Evolutionary conservation across 305 asterid genomes (phyloP), one percentile per base, ranked within the genome.

Genomic region (Caryopteris hybrid): DNA sequence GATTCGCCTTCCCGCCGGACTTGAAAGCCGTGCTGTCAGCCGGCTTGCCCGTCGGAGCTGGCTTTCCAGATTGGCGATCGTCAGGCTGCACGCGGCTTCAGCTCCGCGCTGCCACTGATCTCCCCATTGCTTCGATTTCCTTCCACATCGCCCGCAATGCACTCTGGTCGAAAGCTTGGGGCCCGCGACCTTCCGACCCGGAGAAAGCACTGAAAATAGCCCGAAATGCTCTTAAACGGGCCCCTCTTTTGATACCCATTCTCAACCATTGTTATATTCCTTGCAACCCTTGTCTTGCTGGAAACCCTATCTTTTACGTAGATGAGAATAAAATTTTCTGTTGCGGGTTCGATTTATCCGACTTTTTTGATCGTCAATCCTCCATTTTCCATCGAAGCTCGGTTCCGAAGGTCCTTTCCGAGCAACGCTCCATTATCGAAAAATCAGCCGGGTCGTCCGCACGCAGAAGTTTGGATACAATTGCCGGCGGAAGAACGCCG

Each of bases 11-110:
- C 68, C 98, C 98, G 55, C 98, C 98, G 34, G 98, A 91, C 57
- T 75, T 91, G 6, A 87, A 77, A 77, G 98, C 98, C 3, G 85
- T 91, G 23, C 83, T 91, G 34, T 80, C 85, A 0, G 84, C 94
- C 41, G 98, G 96, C 0, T 74, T 89, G 75, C 96, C 98, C 0
- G 29, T 87, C 13, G 96, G 95, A 0, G 84, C 92, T 0, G 94
- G 98, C 0, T 89, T 89, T 38, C 98, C 98, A 2, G 92, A 91
- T 71, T 91, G 98, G 98, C 85, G 96, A 10, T 72, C 95, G 1
- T 42, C 92, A 1, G 94, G 97, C 4, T 48, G 92, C 45, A 72
- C 87, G 5, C 83, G 96, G 31, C 85, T 77, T 22, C 95, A 86
- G 47, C 91, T 91, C 62, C 89, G 91, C n/a, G 88, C 92, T 60